These are phyloP conservation scores for Cryptococcus deneoformans DNA, from an alignment of 1,284 basidiomycete species.

Conservation along the genomic window DNA sequence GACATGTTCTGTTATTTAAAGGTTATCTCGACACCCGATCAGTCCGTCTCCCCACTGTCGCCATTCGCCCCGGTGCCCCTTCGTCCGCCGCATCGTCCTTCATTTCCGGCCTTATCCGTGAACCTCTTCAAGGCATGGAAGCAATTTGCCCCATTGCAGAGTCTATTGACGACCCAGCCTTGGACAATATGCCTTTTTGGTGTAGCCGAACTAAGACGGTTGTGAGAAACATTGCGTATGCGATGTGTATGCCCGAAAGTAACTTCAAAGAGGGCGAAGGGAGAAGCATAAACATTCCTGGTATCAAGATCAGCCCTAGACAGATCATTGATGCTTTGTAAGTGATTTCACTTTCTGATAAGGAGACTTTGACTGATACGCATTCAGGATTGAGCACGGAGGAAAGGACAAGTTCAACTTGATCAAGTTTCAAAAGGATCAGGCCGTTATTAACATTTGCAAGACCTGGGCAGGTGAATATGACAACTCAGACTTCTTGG, in stretches of 20 bases:
- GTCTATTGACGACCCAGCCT: slow-evolving; percentile 33
- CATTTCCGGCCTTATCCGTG: slow-evolving; percentile 63
- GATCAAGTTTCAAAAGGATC: slow-evolving; percentile 47
- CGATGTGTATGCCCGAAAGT: slow-evolving; percentile 42
- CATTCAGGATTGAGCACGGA: slow-evolving; percentile 39
- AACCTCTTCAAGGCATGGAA: slow-evolving; percentile 58
- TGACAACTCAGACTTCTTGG: slow-evolving; percentile 32
- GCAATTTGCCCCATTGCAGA: slow-evolving; percentile 57
- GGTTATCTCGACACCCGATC: slow-evolving; percentile 63
- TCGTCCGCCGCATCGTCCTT: slow-evolving; percentile 62
- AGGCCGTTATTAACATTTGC: slow-evolving; percentile 45
- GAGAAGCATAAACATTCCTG: slow-evolving; percentile 48
- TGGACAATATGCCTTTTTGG: slow-evolving; percentile 57
- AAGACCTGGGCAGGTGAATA: slow-evolving; percentile 49
- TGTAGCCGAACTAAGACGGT: slow-evolving; percentile 56
- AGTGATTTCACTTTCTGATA: slow-evolving; percentile 10
- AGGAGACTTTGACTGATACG: background rate
- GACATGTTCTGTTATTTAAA: background rate
- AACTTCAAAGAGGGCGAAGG: slow-evolving; percentile 34
- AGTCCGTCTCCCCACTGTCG: slow-evolving; percentile 62
- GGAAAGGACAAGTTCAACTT: slow-evolving; percentile 42
- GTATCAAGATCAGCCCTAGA: slow-evolving; percentile 47
- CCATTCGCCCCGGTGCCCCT: slow-evolving; percentile 58
- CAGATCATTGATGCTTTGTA: slow-evolving; percentile 49
- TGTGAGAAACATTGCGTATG: slow-evolving; percentile 49